Evolutionary conservation across 2,329 filamentous ascomycete species (phyloP), one percentile per base, ranked within the genome.

Genomic region (Nannizziopsis barbatae): DNA sequence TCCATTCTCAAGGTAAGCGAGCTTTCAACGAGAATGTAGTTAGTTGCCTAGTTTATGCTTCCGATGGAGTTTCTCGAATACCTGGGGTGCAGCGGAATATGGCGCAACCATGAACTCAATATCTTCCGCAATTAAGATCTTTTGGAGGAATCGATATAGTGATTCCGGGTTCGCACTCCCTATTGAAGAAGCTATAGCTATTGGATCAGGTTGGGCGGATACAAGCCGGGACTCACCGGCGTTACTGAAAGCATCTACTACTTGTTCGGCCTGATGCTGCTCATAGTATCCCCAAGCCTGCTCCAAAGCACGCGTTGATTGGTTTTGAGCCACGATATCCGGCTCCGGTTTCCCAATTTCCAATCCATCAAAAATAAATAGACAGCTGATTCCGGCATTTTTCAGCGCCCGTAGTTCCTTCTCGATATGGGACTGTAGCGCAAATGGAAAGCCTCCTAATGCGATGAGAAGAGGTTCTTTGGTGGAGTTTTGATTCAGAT

Each of bases 321-420:
- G 75, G 47, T 83, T 74, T 18, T 80, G 72, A 51, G 81, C 74
- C 30, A 64, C 64, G 52, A 75, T 72, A 9, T 71, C 68, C 41
- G 85, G 80, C 59, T 89, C 82, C 60, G 85, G 83, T 50, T 84
- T 84, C 35, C 81, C 80, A 52, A 88, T 76, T 35, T 87, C 80
- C 59, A 95, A 78, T 32, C 92, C 92, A 64, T 90, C 86, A 67
- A 98, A 98, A 45, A 98, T 75, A 65, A 98, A 96, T 54, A 93
- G 71, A 1, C 86, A 86, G n/a, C 73, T 79, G 45, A 94, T 82
- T 15, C 78, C 77, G 58, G 81, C 71, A 40, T 76, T 75, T 52
- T 79, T 77, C 74, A 92, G 86, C 50, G 73, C 72, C 52, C 84
- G 76, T 27, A 98, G 72, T 57, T 94, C 86, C 44, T 77, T 75